Evolutionary conservation across 1,284 basidiomycete species (phyloP).

Genomic region (Pascua sp.): DNA sequence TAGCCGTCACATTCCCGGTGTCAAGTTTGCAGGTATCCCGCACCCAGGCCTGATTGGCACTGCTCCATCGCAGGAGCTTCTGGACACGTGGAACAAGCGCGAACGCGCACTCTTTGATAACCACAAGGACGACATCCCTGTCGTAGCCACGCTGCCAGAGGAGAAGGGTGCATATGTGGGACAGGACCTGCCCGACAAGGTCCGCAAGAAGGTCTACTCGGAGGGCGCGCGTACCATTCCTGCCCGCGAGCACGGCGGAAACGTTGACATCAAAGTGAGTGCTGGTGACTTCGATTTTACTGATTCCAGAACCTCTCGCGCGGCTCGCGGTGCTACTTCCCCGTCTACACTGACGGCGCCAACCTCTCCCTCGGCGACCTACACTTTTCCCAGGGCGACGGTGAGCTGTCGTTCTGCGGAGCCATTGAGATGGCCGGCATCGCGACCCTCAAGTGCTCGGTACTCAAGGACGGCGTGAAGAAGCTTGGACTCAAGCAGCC

Average conservation of each 20-base stretch:
- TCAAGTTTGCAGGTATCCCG: constrained; percentile 70
- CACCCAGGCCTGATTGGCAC: constrained; percentile 74
- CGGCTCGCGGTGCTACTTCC: constrained; percentile 33
- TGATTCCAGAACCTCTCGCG: not conserved
- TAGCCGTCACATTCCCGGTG: constrained; percentile 71
- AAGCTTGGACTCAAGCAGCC: constrained; percentile 14
- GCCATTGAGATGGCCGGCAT: constrained; percentile 42
- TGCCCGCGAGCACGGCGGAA: constrained; percentile 71
- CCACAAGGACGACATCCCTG: constrained; percentile 57
- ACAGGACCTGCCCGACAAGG: constrained; percentile 53
- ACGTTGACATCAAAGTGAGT: constrained; percentile 61
- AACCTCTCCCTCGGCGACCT: constrained; percentile 72
- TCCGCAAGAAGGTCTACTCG: constrained; percentile 58
- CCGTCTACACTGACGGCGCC: constrained; percentile 68
- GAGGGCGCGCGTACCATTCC: constrained; percentile 74
- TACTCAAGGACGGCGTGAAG: constrained; percentile 7
- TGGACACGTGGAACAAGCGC: constrained; percentile 69
- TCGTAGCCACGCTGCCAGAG: constrained; percentile 65
- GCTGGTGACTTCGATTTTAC: not conserved
- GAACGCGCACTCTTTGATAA: constrained; percentile 46
- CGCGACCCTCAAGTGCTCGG: constrained; percentile 5
- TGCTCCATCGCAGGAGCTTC: constrained; percentile 66
- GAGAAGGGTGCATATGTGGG: constrained; percentile 65
- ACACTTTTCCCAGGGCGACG: constrained; percentile 76
- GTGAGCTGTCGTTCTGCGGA: constrained; percentile 52